Evolutionary conservation across 2,329 filamentous ascomycete genomes (phyloP).

Genomic region (Zymoseptoria pseudotritici): DNA sequence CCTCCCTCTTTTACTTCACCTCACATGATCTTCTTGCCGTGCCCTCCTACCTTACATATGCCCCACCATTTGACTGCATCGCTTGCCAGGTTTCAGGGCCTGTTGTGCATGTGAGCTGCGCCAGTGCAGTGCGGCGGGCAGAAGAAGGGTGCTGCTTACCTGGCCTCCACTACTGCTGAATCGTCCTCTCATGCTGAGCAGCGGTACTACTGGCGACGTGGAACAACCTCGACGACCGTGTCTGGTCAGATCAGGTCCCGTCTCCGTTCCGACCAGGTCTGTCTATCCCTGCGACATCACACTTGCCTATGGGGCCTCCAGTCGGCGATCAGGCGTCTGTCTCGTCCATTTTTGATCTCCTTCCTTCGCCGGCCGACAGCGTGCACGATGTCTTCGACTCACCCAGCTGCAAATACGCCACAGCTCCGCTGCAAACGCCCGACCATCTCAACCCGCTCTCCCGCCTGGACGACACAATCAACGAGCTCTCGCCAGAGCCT

Average conservation of each 20-base stretch:
- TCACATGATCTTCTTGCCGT: not conserved
- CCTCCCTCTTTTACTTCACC: not conserved
- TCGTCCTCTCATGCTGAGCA: not conserved
- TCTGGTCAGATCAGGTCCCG: not conserved
- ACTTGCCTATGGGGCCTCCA: not conserved
- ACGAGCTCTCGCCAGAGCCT: constrained; percentile 11
- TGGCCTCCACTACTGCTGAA: not conserved
- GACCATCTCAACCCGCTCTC: constrained; percentile 6
- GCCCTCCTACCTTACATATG: not conserved
- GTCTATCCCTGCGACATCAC: not conserved
- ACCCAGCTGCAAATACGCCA: not conserved
- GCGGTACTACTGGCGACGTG: no score
- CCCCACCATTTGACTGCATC: not conserved
- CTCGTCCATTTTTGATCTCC: not conserved
- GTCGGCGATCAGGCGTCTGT: not conserved
- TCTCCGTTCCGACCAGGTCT: not conserved
- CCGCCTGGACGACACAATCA: constrained; percentile 6
- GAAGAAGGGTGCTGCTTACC: not conserved
- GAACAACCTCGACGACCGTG: not conserved
- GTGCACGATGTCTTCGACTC: not conserved
- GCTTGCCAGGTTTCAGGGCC: not conserved
- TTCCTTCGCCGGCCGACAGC: not conserved
- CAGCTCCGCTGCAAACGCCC: constrained; percentile 2
- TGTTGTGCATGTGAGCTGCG: not conserved
- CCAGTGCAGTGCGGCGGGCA: not conserved